Percentiles rank a stretch among this genome's conserved stretches.
Conservation (phyloP, 257 asterid species). For the Nicotiana tomentosiformis region DNA sequence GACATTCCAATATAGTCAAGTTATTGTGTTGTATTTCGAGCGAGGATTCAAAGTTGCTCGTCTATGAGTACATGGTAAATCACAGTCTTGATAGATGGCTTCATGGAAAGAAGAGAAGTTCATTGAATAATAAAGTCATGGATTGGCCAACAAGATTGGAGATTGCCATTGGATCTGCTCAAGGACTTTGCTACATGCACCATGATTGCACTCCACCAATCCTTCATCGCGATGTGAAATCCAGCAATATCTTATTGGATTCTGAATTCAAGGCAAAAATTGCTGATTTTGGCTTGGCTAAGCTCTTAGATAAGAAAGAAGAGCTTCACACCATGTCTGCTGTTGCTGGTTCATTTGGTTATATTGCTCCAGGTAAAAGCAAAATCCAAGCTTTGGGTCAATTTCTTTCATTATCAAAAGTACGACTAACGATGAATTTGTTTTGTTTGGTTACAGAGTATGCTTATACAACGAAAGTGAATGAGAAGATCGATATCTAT, state of each 20-base stretch:
- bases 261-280: conserved; percentile 45
- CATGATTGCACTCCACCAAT: conserved; percentile 55
- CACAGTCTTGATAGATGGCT: conserved; percentile 63
- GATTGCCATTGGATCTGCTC: conserved; percentile 59
- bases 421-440: background rate
- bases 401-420: background rate
- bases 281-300: conserved; percentile 67
- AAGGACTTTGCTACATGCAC: conserved; percentile 70
- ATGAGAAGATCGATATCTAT: conserved; percentile 38
- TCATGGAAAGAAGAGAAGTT: conserved; percentile 22
- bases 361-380: conserved; percentile 57
- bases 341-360: conserved; percentile 65
- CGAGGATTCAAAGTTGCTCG: conserved; percentile 44
- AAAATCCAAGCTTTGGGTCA: background rate
- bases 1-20: conserved; percentile 63
- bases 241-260: conserved; percentile 62
- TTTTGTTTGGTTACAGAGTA: conserved; percentile 46
- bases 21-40: conserved; percentile 51
- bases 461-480: conserved; percentile 45
- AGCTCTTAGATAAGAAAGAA: conserved; percentile 35
- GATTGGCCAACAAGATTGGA: conserved; percentile 62
- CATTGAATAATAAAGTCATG: conserved; percentile 15
- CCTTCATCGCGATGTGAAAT: conserved; percentile 59
- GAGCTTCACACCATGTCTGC: conserved; percentile 47
- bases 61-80: conserved; percentile 54